Evolutionary conservation across 2,329 filamentous ascomycete genomes (phyloP).

Genomic region (Talaromyces sp.): DNA sequence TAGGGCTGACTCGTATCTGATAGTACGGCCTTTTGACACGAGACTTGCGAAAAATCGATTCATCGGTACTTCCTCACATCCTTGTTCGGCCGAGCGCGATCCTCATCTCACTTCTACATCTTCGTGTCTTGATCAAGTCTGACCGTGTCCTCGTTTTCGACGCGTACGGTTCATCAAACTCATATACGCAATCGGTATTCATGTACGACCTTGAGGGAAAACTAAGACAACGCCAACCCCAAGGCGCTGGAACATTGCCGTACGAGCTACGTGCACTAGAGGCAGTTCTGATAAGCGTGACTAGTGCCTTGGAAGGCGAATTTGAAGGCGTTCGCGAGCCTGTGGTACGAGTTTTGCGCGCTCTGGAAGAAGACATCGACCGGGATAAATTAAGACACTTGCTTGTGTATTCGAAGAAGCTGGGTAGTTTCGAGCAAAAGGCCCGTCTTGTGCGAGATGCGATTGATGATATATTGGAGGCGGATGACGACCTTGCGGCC

Average conservation of each 20-base stretch:
- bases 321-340: conserved; percentile 92
- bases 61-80: conserved; percentile 89
- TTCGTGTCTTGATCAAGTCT: conserved; percentile 90
- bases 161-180: conserved; percentile 88
- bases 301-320: conserved; percentile 83
- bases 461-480: conserved; percentile 90
- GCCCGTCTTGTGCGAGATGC: conserved; percentile 89
- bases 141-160: conserved; percentile 94
- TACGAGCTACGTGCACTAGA: conserved; percentile 97
- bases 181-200: conserved; percentile 91
- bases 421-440: conserved; percentile 97
- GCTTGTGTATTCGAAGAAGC: conserved; percentile 87
- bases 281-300: conserved; percentile 90
- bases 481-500: conserved; percentile 85
- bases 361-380: conserved; percentile 95
- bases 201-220: conserved; percentile 97
- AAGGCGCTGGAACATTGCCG: conserved; percentile 56
- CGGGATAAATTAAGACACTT: conserved; percentile 85
- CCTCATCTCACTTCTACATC: conserved; percentile 89
- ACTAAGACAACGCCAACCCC: conserved; percentile 69
- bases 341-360: conserved; percentile 78
- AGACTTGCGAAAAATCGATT: conserved; percentile 96
- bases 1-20: conserved; percentile 17
- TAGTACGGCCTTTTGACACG: conserved; percentile 89
- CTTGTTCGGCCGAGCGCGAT: conserved; percentile 90